Conservation (phyloP, 2,329 filamentous ascomycete species). For the Hansfordia pulvinata region DNA sequence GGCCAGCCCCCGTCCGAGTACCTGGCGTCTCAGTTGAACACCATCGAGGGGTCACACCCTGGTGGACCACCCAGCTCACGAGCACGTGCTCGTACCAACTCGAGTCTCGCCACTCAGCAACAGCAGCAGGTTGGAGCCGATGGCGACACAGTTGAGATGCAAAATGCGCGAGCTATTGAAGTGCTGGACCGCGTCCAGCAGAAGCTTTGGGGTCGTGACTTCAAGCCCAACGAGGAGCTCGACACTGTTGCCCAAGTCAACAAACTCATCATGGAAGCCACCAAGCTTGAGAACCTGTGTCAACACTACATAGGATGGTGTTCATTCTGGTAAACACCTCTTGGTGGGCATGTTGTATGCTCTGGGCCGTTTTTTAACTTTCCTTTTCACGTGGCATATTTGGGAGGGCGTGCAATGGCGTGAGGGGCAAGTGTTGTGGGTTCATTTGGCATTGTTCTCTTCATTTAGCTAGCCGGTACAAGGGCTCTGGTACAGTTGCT, state of each 20-base stretch:
- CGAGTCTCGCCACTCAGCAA: conserved; percentile 27
- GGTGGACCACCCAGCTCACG: conserved; percentile 34
- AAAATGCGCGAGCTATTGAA: conserved; percentile 86
- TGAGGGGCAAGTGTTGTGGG: no score
- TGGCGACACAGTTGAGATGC: conserved; percentile 54
- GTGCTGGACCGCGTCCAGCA: conserved; percentile 86
- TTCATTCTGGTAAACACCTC: conserved; percentile 68
- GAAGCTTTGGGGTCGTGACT: conserved; percentile 89
- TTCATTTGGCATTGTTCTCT: no score
- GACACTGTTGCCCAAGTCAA: conserved; percentile 82
- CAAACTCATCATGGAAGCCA: conserved; percentile 87
- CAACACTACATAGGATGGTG: conserved; percentile 99
- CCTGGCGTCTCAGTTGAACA: conserved; percentile 29
- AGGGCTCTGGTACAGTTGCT: no score
- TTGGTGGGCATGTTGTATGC: no score
- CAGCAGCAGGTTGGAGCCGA: no score
- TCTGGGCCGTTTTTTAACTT: no score
- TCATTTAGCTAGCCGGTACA: no score
- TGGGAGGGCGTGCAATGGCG: no score
- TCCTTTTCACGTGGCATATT: no score
- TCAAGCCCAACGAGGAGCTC: conserved; percentile 74
- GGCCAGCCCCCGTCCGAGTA: conserved; percentile 46
- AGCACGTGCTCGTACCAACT: conserved; percentile 45
- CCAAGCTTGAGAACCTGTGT: conserved; percentile 91
- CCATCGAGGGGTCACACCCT: conserved; percentile 18